Evolutionary conservation across 371 early-diverging fungal species (phyloP).

Genomic region (Cokeromyces recurvatus): DNA sequence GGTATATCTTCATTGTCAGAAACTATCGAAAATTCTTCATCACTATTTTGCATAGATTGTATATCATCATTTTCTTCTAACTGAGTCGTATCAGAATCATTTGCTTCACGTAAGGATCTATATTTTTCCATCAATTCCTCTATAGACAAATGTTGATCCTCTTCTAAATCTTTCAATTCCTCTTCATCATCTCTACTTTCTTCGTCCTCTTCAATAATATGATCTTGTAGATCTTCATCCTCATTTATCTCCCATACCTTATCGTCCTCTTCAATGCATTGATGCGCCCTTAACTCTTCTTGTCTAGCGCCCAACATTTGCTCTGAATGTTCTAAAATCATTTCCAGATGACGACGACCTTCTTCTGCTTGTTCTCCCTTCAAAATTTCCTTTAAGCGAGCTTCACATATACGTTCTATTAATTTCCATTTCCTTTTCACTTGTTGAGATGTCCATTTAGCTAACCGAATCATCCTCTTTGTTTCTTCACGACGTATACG

Average conservation of each 20-base stretch:
- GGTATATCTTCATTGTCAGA: conserved; percentile 17
- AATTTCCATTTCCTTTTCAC: conserved; percentile 67
- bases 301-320: conserved; percentile 69
- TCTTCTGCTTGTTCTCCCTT: conserved; percentile 59
- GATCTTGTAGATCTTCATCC: conserved; percentile 27
- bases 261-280: conserved; percentile 14
- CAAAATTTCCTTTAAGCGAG: conserved; percentile 51
- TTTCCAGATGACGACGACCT: conserved; percentile 59
- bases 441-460: conserved; percentile 61
- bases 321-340: conserved; percentile 69
- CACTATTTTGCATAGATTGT: not conserved
- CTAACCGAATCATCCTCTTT: conserved; percentile 51
- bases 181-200: conserved; percentile 31
- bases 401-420: conserved; percentile 57
- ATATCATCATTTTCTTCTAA: conserved; percentile 4
- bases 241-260: conserved; percentile 3
- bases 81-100: not conserved
- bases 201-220: conserved; percentile 26
- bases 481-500: conserved; percentile 44
- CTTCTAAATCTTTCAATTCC: conserved; percentile 25
- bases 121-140: conserved; percentile 54
- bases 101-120: conserved; percentile 7
- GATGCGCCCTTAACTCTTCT: conserved; percentile 27
- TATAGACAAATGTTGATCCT: conserved; percentile 47
- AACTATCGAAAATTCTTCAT: conserved; percentile 9